Conservation (phyloP, 2,329 filamentous ascomycete genomes). For the Fusarium xyrophilum region DNA sequence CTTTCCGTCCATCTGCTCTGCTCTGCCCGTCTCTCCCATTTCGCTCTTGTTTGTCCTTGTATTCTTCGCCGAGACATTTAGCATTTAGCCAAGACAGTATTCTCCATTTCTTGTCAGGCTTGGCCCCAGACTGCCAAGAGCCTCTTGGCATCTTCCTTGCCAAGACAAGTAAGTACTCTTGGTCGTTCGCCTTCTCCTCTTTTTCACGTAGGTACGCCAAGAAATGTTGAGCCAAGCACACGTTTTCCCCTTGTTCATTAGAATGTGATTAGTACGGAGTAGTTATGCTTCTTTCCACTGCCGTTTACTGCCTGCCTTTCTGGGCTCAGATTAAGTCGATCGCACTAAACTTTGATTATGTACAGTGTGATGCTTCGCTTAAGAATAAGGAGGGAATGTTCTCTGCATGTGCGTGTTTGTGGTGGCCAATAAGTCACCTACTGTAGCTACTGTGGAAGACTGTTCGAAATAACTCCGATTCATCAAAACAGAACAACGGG, state of each 20-base stretch:
- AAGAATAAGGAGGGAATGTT: background rate
- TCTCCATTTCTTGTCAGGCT: constrained; percentile 18
- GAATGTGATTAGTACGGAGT: background rate
- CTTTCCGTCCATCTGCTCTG: constrained; percentile 35
- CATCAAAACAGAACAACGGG: background rate
- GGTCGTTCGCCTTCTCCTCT: background rate
- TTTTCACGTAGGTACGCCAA: background rate
- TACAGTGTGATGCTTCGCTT: background rate
- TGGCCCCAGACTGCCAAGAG: constrained; percentile 21
- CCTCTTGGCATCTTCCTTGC: constrained; percentile 20
- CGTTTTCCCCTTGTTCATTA: constrained; percentile 25
- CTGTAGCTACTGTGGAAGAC: background rate
- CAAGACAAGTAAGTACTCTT: constrained; percentile 3
- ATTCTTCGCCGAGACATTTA: constrained; percentile 15
- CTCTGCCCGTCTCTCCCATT: background rate
- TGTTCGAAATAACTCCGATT: background rate
- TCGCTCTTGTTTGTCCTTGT: background rate
- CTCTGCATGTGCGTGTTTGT: background rate
- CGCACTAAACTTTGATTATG: background rate
- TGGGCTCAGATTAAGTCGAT: background rate
- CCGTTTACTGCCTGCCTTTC: background rate
- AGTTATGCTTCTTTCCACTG: constrained; percentile 15
- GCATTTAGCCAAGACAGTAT: constrained; percentile 13
- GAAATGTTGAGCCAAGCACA: constrained; percentile 21
- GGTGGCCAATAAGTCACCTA: background rate